These are phyloP conservation scores for Agaricales sp. DNA, from an alignment of 1,284 basidiomycete species.

Conservation along the genomic window DNA sequence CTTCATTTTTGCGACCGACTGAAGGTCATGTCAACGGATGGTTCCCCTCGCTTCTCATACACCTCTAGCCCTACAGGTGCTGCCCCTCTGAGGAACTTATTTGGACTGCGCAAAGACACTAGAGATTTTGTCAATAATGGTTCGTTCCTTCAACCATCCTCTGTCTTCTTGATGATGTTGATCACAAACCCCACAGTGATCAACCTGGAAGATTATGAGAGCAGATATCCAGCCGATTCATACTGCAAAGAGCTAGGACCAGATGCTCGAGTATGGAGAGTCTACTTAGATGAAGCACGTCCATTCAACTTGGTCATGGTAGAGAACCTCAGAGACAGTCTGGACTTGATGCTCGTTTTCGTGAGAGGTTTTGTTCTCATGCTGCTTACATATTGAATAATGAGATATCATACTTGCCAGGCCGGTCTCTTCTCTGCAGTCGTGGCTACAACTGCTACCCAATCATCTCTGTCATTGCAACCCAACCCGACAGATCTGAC, in stretches of 20 bases:
- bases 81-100: too few relatives aligned
- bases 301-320: slow-evolving; percentile 2
- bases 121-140: too few relatives aligned
- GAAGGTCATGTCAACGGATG: too few relatives aligned
- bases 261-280: neutral
- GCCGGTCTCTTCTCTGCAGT: slow-evolving; percentile 3
- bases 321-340: neutral
- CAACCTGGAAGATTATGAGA: slow-evolving; percentile 1
- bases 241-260: neutral
- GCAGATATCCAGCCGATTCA: slow-evolving; percentile 1
- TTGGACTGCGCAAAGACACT: too few relatives aligned
- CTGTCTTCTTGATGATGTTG: too few relatives aligned
- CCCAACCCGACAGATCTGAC: neutral
- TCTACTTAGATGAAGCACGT: neutral
- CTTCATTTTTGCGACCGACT: too few relatives aligned
- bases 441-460: neutral
- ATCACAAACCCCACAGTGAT: neutral
- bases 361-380: slow-evolving; percentile 1
- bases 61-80: too few relatives aligned
- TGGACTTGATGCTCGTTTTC: slow-evolving; percentile 3
- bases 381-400: neutral
- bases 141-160: too few relatives aligned
- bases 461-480: neutral
- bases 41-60: too few relatives aligned
- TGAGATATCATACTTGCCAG: neutral